These are phyloP conservation scores for Fraxinus nigra DNA, from an alignment of 305 asterid species.

Conservation along the genomic window DNA sequence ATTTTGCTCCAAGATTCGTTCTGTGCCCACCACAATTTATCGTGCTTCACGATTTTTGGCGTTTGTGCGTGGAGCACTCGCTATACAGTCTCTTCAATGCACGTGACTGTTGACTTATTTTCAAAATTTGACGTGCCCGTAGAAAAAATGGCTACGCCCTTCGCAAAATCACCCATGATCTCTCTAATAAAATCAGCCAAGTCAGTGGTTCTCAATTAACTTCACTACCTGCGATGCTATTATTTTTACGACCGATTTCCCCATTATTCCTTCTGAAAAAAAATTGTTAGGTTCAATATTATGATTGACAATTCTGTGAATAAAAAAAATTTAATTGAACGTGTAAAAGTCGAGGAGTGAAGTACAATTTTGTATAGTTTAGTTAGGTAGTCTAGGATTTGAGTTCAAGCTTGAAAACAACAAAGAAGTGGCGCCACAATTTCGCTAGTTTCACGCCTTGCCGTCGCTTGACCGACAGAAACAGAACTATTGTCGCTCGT, in stretches of 20 bases:
- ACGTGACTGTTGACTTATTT: not conserved
- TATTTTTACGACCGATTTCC: not conserved
- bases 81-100: not conserved
- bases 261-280: not conserved
- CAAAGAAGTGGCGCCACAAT: too few relatives aligned
- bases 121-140: not conserved
- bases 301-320: too few relatives aligned
- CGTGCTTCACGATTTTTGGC: not conserved
- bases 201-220: not conserved
- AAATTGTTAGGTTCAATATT: too few relatives aligned
- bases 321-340: too few relatives aligned
- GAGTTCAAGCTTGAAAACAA: too few relatives aligned
- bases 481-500: too few relatives aligned
- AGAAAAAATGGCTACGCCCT: not conserved
- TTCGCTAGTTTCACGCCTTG: too few relatives aligned
- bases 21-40: slow-evolving; percentile 24
- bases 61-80: not conserved
- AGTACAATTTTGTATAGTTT: too few relatives aligned
- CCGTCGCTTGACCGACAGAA: too few relatives aligned
- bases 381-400: too few relatives aligned
- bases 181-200: not conserved
- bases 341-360: too few relatives aligned
- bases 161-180: too few relatives aligned
- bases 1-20: slow-evolving; percentile 13
- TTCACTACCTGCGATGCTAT: not conserved